phyloP scores from a whole-genome alignment of 2,329 filamentous ascomycete species.

The Aspergillus novofumigatus region DNA sequence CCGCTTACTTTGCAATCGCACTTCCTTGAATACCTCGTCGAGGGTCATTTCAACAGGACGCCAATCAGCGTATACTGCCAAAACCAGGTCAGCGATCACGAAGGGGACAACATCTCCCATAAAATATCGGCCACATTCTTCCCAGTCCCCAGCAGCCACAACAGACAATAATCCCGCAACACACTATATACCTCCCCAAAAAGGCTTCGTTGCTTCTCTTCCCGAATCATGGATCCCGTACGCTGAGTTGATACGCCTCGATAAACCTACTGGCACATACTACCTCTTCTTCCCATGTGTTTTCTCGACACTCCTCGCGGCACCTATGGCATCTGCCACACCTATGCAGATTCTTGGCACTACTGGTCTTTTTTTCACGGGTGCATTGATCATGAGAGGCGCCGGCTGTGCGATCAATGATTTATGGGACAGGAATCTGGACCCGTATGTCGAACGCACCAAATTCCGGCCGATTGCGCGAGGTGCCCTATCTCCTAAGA shows the following conservation, averaged over 20 bases:
- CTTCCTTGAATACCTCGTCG: background rate
- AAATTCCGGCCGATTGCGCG: constrained; percentile 50
- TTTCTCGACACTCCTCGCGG: constrained; percentile 45
- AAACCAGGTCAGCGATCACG: background rate
- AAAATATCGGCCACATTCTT: background rate
- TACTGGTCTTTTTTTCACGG: constrained; percentile 38
- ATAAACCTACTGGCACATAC: constrained; percentile 50
- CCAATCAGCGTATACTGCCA: background rate
- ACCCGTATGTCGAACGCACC: constrained; percentile 50
- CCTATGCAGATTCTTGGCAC: constrained; percentile 36
- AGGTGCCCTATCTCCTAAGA: constrained; percentile 45
- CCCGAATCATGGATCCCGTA: constrained; percentile 53
- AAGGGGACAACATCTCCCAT: background rate
- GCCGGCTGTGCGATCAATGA: constrained; percentile 56
- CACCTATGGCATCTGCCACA: constrained; percentile 31
- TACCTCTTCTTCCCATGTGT: constrained; percentile 52
- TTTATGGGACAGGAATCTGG: constrained; percentile 51
- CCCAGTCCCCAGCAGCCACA: background rate
- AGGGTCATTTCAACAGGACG: background rate
- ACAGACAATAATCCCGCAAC: constrained; percentile 15
- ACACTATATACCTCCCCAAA: constrained; percentile 44
- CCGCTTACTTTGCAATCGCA: background rate
- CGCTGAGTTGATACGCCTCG: constrained; percentile 50
- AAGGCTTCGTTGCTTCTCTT: constrained; percentile 43
- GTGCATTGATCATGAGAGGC: constrained; percentile 48